Percentiles rank a stretch among this genome's conserved stretches.
Evolutionary conservation across 2,329 filamentous ascomycete species (phyloP).

Genomic region (Xylaria hypoxylon): DNA sequence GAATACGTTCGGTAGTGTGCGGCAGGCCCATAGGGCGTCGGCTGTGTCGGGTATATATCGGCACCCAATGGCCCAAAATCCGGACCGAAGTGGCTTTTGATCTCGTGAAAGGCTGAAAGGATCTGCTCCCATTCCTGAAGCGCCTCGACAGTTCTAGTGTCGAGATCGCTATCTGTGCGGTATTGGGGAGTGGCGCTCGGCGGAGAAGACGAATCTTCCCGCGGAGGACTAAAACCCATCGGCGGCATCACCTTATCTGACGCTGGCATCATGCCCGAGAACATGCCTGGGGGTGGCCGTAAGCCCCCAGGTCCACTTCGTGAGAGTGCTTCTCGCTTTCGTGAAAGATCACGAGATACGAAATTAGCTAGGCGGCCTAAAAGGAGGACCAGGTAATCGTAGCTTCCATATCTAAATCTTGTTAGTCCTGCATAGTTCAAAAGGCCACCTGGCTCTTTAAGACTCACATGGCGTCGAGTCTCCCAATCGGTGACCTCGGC

Average conservation of each 20-base stretch:
- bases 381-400: slow-evolving; percentile 86
- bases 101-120: slow-evolving; percentile 73
- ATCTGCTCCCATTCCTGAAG: slow-evolving; percentile 84
- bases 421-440: slow-evolving; percentile 42
- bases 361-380: slow-evolving; percentile 85
- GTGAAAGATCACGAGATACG: slow-evolving; percentile 77
- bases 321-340: slow-evolving; percentile 78
- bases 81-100: slow-evolving; percentile 74
- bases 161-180: slow-evolving; percentile 67
- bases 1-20: slow-evolving; percentile 86
- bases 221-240: slow-evolving; percentile 66
- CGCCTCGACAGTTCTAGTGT: slow-evolving; percentile 75
- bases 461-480: slow-evolving; percentile 76
- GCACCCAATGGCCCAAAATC: slow-evolving; percentile 80
- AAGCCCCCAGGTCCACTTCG: slow-evolving; percentile 66
- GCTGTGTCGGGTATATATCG: slow-evolving; percentile 70
- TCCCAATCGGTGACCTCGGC: slow-evolving; percentile 83
- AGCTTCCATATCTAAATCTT: slow-evolving; percentile 79
- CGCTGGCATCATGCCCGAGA: slow-evolving; percentile 68
- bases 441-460: not conserved
- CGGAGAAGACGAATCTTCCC: slow-evolving; percentile 54
- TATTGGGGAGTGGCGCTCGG: slow-evolving; percentile 53
- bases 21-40: slow-evolving; percentile 84
- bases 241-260: slow-evolving; percentile 63
- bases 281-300: slow-evolving; percentile 58